Percentiles rank a stretch among this genome's conserved stretches.
Evolutionary conservation across 2,329 filamentous ascomycete genomes (phyloP).

Genomic region (Raffaelea albimanens): DNA sequence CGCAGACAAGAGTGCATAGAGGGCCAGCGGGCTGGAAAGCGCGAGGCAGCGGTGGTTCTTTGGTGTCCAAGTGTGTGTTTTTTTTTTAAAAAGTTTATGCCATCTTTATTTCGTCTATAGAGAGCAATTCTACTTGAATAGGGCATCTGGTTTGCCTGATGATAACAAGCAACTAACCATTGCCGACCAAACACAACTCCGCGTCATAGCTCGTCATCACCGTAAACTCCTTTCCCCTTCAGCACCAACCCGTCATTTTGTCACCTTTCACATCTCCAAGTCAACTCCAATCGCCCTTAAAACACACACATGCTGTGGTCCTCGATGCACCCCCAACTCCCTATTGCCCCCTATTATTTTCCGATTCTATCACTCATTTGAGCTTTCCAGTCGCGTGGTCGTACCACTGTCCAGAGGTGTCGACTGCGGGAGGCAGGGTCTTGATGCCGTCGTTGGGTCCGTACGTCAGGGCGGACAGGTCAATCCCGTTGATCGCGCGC

Average conservation of each 20-base stretch:
- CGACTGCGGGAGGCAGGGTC: slow-evolving; percentile 21
- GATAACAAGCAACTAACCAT: no score
- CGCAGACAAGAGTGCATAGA: background rate
- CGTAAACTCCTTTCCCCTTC: no score
- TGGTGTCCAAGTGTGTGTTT: background rate
- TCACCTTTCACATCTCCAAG: no score
- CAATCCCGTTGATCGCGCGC: slow-evolving; percentile 29
- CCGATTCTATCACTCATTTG: background rate
- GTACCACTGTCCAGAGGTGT: slow-evolving; percentile 24
- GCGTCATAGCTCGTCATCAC: no score
- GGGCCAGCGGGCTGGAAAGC: background rate
- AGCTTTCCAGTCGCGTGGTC: slow-evolving; percentile 13
- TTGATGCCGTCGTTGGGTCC: slow-evolving; percentile 26
- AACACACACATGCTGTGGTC: no score
- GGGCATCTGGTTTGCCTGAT: no score
- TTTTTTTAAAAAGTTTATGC: background rate
- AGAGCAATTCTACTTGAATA: no score
- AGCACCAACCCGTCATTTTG: no score
- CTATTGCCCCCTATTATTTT: slow-evolving; percentile 4
- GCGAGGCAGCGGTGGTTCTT: background rate
- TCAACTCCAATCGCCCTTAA: no score
- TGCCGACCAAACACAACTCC: no score
- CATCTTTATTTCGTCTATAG: no score
- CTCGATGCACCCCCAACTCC: no score
- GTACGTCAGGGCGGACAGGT: slow-evolving; percentile 28